Conservation (phyloP, 2,329 filamentous ascomycete species). For the Blumeria hordei region DNA sequence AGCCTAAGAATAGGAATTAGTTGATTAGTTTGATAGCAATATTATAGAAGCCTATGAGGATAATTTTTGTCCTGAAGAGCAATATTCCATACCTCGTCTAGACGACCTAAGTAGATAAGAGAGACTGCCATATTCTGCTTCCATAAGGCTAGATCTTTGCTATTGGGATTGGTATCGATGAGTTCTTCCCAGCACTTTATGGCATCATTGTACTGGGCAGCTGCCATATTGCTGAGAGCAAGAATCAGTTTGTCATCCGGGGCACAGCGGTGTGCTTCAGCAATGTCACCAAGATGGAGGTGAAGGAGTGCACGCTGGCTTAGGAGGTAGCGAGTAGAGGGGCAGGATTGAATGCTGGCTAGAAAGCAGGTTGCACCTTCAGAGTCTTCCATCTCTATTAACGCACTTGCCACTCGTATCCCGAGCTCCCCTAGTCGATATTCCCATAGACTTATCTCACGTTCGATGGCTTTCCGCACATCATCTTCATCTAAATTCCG, state of each 20-base stretch:
- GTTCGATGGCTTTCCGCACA: slow-evolving; percentile 1
- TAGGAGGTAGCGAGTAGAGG: slow-evolving; percentile 14
- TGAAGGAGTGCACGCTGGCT: slow-evolving; percentile 41
- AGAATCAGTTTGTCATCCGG: slow-evolving; percentile 23
- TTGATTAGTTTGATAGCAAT: not conserved
- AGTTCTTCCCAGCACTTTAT: slow-evolving; percentile 33
- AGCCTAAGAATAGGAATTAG: slow-evolving; percentile 23
- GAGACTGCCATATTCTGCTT: slow-evolving; percentile 67
- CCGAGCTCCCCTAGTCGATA: slow-evolving; percentile 52
- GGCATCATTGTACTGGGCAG: slow-evolving; percentile 46
- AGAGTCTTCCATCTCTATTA: slow-evolving; percentile 73
- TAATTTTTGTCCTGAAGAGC: not conserved
- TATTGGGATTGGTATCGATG: slow-evolving; percentile 12
- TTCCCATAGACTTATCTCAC: slow-evolving; percentile 41
- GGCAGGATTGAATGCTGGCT: slow-evolving; percentile 22
- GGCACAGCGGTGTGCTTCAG: slow-evolving; percentile 31
- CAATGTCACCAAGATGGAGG: slow-evolving; percentile 55
- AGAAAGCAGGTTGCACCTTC: slow-evolving; percentile 58
- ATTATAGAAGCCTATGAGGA: not conserved
- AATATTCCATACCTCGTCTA: slow-evolving; percentile 34
- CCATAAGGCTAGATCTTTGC: slow-evolving; percentile 37
- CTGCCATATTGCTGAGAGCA: slow-evolving; percentile 55
- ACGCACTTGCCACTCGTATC: slow-evolving; percentile 34
- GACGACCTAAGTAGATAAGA: slow-evolving; percentile 54
- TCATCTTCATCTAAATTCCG: not conserved